Evolutionary conservation across 2,329 filamentous ascomycete species (phyloP).

Genomic region (Trichophyton verrucosum): DNA sequence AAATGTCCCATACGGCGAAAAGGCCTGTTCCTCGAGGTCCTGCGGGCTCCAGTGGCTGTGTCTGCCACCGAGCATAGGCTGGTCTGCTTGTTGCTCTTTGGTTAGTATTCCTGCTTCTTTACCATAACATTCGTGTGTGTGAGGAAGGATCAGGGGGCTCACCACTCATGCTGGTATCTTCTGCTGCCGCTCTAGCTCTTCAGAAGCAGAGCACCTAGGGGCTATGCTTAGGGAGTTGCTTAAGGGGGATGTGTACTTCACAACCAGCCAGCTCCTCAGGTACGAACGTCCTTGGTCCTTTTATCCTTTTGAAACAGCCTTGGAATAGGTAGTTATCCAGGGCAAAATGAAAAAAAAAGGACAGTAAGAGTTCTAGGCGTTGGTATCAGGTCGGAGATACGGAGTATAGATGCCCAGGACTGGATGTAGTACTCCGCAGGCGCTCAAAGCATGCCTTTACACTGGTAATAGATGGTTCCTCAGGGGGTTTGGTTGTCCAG

Average conservation of each 20-base stretch:
- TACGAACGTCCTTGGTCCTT: background rate
- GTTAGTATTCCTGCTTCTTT: background rate
- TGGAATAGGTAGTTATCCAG: no score
- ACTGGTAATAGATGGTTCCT: background rate
- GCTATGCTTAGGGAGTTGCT: background rate
- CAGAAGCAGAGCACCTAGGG: background rate
- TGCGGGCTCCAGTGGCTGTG: background rate
- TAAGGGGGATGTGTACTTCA: background rate
- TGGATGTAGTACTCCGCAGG: background rate
- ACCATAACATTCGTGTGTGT: no score
- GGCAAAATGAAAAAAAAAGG: no score
- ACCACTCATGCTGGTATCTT: slow-evolving; percentile 2
- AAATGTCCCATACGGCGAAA: slow-evolving; percentile 1
- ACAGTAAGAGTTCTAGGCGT: background rate
- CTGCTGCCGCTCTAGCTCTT: background rate
- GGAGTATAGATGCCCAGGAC: background rate
- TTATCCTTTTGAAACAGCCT: no score
- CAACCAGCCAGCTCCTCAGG: background rate
- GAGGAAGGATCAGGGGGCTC: background rate
- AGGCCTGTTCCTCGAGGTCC: background rate
- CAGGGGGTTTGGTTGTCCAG: no score
- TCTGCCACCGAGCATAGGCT: background rate
- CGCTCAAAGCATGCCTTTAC: background rate
- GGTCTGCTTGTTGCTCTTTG: background rate
- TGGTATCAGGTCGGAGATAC: background rate